These are phyloP conservation scores for Keqinozyma sinolaborantium DNA, from an alignment of 1,139 yeast genomes.

Conservation along the genomic window DNA sequence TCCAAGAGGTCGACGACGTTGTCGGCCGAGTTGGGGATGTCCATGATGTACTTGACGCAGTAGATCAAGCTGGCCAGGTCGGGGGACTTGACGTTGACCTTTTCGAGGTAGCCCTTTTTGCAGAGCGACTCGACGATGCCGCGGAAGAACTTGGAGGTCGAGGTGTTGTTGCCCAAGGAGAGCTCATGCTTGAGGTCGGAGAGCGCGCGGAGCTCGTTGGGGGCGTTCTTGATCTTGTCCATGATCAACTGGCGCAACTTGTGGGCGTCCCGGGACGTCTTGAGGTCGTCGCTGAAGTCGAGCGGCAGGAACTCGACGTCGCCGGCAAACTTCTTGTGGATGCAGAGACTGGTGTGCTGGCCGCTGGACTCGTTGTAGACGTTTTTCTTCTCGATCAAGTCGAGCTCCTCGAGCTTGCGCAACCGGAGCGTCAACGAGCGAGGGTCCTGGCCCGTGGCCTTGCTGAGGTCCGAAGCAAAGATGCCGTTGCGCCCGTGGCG, in stretches of 20 bases:
- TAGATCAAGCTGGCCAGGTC: constrained; percentile 45
- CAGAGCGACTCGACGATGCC: constrained; percentile 51
- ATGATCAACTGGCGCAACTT: constrained; percentile 40
- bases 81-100: constrained; percentile 48
- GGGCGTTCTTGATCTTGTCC: constrained; percentile 57
- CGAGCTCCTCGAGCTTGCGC: constrained; percentile 47
- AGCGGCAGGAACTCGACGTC: constrained; percentile 34
- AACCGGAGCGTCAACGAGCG: constrained; percentile 65
- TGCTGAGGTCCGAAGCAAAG: constrained; percentile 52
- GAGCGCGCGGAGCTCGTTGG: constrained; percentile 64
- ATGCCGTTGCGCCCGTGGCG: constrained; percentile 53
- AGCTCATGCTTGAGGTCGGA: constrained; percentile 63
- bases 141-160: constrained; percentile 48
- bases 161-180: constrained; percentile 44
- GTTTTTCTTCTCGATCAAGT: constrained; percentile 41
- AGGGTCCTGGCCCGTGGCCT: constrained; percentile 64
- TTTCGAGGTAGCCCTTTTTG: constrained; percentile 50
- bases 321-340: constrained; percentile 40
- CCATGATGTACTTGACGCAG: constrained; percentile 59
- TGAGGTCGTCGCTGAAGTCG: constrained; percentile 20
- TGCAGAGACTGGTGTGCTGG: constrained; percentile 48
- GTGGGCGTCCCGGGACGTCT: constrained; percentile 27
- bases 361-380: constrained; percentile 39
- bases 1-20: constrained; percentile 21
- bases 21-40: constrained; percentile 34